Conservation (phyloP, 495 filamentous ascomycete species). For the Astrocystis sublimbata region DNA sequence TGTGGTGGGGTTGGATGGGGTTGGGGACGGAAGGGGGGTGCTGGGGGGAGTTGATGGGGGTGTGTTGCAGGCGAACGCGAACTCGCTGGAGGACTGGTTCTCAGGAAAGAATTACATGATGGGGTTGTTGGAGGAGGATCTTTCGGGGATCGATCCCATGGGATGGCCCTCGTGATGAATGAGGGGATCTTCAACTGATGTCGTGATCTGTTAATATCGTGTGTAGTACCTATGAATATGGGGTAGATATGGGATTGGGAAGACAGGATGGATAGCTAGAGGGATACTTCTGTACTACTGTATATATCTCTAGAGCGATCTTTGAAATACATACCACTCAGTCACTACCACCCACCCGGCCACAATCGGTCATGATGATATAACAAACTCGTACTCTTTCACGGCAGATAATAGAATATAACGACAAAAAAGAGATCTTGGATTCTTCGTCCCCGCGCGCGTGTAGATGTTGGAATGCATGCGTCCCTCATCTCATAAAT, state of each 20-base stretch:
- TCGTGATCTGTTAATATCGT: not conserved
- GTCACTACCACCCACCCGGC: too few relatives aligned
- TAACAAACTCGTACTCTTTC: too few relatives aligned
- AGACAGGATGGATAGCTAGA: too few relatives aligned
- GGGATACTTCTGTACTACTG: too few relatives aligned
- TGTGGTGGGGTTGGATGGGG: slow-evolving; percentile 4
- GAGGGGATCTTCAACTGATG: not conserved
- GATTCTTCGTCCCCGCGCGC: not conserved
- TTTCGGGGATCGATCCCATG: slow-evolving; percentile 52
- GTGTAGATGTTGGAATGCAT: not conserved
- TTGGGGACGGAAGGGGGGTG: slow-evolving; percentile 21
- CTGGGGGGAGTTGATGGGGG: too few relatives aligned
- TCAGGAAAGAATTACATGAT: slow-evolving; percentile 67
- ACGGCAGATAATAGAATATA: too few relatives aligned
- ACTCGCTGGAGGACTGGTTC: slow-evolving; percentile 66
- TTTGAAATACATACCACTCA: slow-evolving; percentile 3
- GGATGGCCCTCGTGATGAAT: slow-evolving; percentile 38
- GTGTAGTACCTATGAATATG: not conserved
- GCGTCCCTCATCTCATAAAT: not conserved
- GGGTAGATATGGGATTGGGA: not conserved
- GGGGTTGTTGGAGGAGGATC: slow-evolving; percentile 62
- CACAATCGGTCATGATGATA: not conserved
- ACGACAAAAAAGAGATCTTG: slow-evolving; percentile 5
- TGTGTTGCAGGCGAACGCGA: too few relatives aligned
- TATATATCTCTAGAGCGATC: not conserved